Evolutionary conservation across 495 filamentous ascomycete species (phyloP).

Genomic region (Baudoinia panamericana): DNA sequence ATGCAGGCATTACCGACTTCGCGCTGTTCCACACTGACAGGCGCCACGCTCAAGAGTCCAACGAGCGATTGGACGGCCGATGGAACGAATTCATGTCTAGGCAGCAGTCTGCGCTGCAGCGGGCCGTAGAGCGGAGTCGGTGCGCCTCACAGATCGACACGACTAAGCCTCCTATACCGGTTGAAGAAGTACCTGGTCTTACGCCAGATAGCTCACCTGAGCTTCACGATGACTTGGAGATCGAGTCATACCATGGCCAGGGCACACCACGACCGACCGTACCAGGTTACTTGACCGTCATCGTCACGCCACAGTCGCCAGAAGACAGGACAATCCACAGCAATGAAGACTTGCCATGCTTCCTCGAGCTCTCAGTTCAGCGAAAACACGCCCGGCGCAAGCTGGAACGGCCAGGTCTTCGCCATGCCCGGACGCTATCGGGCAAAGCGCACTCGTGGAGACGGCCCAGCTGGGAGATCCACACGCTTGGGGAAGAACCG

Average conservation of each 20-base stretch:
- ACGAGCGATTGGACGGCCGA: slow-evolving; percentile 2
- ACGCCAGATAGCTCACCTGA: slow-evolving; percentile 17
- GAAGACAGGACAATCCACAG: neutral
- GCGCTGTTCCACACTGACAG: slow-evolving; percentile 16
- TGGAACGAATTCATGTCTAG: slow-evolving; percentile 8
- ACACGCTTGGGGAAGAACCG: slow-evolving; percentile 12
- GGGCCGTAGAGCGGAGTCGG: slow-evolving; percentile 5
- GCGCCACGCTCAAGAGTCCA: slow-evolving; percentile 1
- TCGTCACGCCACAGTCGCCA: slow-evolving; percentile 1
- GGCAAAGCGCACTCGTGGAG: slow-evolving; percentile 13
- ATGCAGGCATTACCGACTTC: slow-evolving; percentile 20
- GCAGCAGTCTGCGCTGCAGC: slow-evolving; percentile 8
- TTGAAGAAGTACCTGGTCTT: slow-evolving; percentile 7
- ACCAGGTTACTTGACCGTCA: slow-evolving; percentile 8
- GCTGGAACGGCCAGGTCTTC: slow-evolving; percentile 10
- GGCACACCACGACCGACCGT: neutral
- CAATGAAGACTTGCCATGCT: slow-evolving; percentile 6
- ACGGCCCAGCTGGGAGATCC: slow-evolving; percentile 10
- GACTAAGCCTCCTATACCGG: neutral
- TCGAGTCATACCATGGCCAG: neutral
- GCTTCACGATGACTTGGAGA: slow-evolving; percentile 14
- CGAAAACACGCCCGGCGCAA: neutral
- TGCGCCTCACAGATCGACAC: neutral
- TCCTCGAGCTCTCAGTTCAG: neutral
- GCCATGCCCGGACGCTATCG: slow-evolving; percentile 12